These are phyloP conservation scores for Collybia sordida DNA, from an alignment of 768 basidiomycete genomes.

Conservation along the genomic window DNA sequence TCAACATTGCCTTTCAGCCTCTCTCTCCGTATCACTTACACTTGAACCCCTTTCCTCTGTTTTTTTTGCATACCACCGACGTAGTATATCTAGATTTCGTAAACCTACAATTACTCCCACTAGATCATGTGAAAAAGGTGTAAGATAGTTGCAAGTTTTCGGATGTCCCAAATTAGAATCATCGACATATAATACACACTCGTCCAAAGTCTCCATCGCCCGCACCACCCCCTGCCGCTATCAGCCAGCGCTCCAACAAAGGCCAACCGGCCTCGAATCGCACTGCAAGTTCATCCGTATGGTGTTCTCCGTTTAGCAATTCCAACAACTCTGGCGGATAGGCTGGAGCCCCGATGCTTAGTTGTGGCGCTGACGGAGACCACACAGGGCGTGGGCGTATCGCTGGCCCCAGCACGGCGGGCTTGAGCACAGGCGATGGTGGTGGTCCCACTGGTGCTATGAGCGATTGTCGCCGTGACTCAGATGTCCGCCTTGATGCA, in stretches of 20 bases:
- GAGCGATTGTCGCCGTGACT: constrained; percentile 40
- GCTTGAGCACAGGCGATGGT: constrained; percentile 59
- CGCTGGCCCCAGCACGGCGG: constrained; percentile 7
- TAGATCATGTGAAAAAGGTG: not conserved
- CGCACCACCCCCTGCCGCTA: constrained; percentile 56
- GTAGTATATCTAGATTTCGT: not conserved
- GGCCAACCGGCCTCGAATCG: constrained; percentile 85
- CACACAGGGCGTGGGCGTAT: constrained; percentile 12
- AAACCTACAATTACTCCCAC: not conserved
- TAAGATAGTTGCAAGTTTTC: too few relatives aligned
- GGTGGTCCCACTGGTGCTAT: constrained; percentile 45
- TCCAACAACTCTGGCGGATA: constrained; percentile 58
- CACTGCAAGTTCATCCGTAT: constrained; percentile 88
- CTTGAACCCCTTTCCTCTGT: constrained; percentile 10
- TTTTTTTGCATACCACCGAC: not conserved
- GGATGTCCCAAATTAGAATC: constrained; percentile 13
- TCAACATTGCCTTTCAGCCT: constrained; percentile 85
- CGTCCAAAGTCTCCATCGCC: constrained; percentile 70
- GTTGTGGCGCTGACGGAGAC: constrained; percentile 20
- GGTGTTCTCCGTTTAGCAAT: constrained; percentile 85
- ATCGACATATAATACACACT: constrained; percentile 79
- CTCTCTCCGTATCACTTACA: constrained; percentile 62
- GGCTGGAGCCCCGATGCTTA: constrained; percentile 12
- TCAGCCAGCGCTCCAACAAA: constrained; percentile 71
- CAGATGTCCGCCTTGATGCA: constrained; percentile 20